Percentiles rank a stretch among this genome's conserved stretches.
phyloP scores from a whole-genome alignment of 352 stramenopile genomes.

The Pythium aquatile region DNA sequence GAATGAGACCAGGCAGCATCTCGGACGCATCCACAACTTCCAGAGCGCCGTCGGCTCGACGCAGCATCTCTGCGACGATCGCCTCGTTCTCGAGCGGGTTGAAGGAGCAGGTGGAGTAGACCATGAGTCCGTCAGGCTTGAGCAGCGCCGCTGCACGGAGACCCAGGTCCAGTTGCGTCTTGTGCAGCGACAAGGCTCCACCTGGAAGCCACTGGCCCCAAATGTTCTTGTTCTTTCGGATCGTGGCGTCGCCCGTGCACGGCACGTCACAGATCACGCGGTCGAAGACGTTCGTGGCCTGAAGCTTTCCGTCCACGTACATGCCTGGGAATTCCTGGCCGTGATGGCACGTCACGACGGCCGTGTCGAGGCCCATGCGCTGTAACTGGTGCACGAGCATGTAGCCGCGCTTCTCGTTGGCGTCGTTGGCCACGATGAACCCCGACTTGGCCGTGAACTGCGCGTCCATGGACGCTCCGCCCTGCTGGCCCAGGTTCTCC shows the following conservation, averaged over 20 bases:
- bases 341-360: slow-evolving; percentile 91
- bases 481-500: slow-evolving; percentile 54
- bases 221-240: slow-evolving; percentile 95
- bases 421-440: slow-evolving; percentile 96
- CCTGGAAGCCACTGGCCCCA: slow-evolving; percentile 90
- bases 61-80: slow-evolving; percentile 93
- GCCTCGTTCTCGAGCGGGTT: slow-evolving; percentile 99
- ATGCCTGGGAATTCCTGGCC: slow-evolving; percentile 94
- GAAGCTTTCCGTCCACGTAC: slow-evolving; percentile 40
- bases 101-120: slow-evolving; percentile 96
- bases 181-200: slow-evolving; percentile 89
- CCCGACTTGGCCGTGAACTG: slow-evolving; percentile 32
- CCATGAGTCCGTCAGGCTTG: slow-evolving; percentile 88
- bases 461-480: slow-evolving; percentile 13
- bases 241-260: slow-evolving; percentile 97
- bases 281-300: slow-evolving; percentile 90
- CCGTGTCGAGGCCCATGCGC: slow-evolving; percentile 62
- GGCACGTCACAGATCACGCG: slow-evolving; percentile 97
- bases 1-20: slow-evolving; percentile 47
- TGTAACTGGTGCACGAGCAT: slow-evolving; percentile 95
- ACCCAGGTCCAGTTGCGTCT: slow-evolving; percentile 92
- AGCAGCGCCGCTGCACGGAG: slow-evolving; percentile 89
- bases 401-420: slow-evolving; percentile 94
- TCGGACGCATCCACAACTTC: slow-evolving; percentile 83
- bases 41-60: slow-evolving; percentile 78